Conservation (phyloP, 805 yeast species). For the Middelhovenomyces tepae region DNA sequence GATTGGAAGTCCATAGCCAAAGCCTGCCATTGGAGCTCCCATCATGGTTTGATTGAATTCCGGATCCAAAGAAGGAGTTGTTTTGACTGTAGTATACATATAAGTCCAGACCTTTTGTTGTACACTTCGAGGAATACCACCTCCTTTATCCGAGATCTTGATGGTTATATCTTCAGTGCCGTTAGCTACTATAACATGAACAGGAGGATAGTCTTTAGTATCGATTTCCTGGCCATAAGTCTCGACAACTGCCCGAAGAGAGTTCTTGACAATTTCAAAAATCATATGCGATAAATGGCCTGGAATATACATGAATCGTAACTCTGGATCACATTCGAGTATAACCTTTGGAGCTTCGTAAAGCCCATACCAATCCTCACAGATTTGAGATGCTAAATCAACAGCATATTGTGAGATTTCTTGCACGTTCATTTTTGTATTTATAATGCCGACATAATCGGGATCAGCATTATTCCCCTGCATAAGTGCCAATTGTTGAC, state of each 20-base stretch:
- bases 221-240: slow-evolving; percentile 60
- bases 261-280: slow-evolving; percentile 80
- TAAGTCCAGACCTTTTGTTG: slow-evolving; percentile 86
- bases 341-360: slow-evolving; percentile 80
- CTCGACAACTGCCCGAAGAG: slow-evolving; percentile 83
- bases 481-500: slow-evolving; percentile 84
- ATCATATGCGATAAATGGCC: slow-evolving; percentile 89
- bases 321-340: slow-evolving; percentile 64
- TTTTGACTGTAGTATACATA: slow-evolving; percentile 77
- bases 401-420: slow-evolving; percentile 83
- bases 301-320: slow-evolving; percentile 84
- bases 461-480: slow-evolving; percentile 46
- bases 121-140: slow-evolving; percentile 81
- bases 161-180: slow-evolving; percentile 88
- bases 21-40: slow-evolving; percentile 90
- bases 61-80: slow-evolving; percentile 56
- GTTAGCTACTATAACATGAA: slow-evolving; percentile 78
- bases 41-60: slow-evolving; percentile 54
- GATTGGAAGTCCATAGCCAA: slow-evolving; percentile 85
- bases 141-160: slow-evolving; percentile 88
- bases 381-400: slow-evolving; percentile 81
- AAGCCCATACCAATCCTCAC: slow-evolving; percentile 84
- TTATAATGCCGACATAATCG: slow-evolving; percentile 82
- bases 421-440: slow-evolving; percentile 73
- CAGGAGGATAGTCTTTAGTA: slow-evolving; percentile 69